Percentiles rank a stretch among this genome's conserved stretches.
Evolutionary conservation across 2,329 filamentous ascomycete genomes (phyloP).

Genomic region (Arachnomyces sp.): DNA sequence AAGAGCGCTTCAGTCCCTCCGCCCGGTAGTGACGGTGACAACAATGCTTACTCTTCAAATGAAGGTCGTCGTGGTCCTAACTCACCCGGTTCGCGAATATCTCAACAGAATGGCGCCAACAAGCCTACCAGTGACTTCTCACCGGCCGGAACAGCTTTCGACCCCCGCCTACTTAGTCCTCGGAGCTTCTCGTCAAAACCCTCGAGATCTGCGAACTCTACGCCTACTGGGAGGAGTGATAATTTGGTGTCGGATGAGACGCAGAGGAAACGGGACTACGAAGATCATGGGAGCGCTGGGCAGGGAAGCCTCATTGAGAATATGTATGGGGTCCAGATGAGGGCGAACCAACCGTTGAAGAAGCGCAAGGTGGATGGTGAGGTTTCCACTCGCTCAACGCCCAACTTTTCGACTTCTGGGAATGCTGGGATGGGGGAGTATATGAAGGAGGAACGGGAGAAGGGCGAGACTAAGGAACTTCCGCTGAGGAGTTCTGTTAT

Average conservation of each 20-base stretch:
- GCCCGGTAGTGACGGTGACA: not conserved
- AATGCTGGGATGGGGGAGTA: constrained; percentile 56
- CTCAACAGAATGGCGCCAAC: not conserved
- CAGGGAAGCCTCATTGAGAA: constrained; percentile 55
- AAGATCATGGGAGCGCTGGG: constrained; percentile 20
- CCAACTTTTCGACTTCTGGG: constrained; percentile 39
- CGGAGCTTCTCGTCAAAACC: constrained; percentile 6
- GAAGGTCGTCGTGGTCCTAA: constrained; percentile 1
- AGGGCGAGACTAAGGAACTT: constrained; percentile 11
- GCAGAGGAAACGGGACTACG: constrained; percentile 23
- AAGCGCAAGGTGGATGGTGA: constrained; percentile 49
- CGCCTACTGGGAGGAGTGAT: no score
- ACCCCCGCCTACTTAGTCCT: constrained; percentile 13
- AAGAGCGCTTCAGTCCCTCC: not conserved
- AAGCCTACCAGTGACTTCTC: not conserved
- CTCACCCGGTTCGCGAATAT: no score
- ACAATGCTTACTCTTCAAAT: constrained; percentile 1
- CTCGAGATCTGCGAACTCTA: not conserved
- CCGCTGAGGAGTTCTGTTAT: constrained; percentile 19
- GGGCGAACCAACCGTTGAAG: constrained; percentile 55
- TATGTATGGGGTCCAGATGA: constrained; percentile 65
- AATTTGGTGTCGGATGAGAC: constrained; percentile 10
- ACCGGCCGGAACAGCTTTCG: constrained; percentile 8
- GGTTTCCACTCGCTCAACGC: constrained; percentile 18
- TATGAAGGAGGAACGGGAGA: constrained; percentile 52